These are phyloP conservation scores for Aspergillus caelatus DNA, from an alignment of 2,329 filamentous ascomycete species.

Conservation along the genomic window DNA sequence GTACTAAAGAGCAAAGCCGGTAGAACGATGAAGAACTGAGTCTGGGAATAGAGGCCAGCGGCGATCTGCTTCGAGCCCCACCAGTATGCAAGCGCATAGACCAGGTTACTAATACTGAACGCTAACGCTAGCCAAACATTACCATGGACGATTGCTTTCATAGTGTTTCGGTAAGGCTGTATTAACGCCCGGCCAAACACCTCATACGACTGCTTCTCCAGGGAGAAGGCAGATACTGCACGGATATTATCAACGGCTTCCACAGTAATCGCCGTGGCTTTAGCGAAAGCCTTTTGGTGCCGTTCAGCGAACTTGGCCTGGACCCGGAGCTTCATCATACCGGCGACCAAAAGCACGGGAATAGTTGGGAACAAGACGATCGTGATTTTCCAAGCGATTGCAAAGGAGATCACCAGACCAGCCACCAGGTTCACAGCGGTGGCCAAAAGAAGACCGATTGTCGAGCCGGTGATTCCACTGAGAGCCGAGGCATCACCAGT, in stretches of 20 bases:
- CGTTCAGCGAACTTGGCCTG: constrained; percentile 61
- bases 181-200: constrained; percentile 49
- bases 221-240: constrained; percentile 53
- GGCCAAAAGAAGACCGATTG: constrained; percentile 69
- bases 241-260: constrained; percentile 57
- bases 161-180: constrained; percentile 51
- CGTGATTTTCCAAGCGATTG: constrained; percentile 75
- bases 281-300: constrained; percentile 54
- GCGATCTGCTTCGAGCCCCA: constrained; percentile 74
- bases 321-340: constrained; percentile 67
- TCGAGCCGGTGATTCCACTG: constrained; percentile 69
- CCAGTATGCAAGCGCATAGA: constrained; percentile 78
- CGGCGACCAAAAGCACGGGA: constrained; percentile 68
- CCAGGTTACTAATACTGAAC: constrained; percentile 59
- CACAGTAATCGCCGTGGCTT: constrained; percentile 53
- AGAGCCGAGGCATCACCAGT: constrained; percentile 69
- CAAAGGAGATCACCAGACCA: constrained; percentile 68
- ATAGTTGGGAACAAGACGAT: constrained; percentile 70
- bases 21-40: constrained; percentile 73
- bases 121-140: constrained; percentile 49
- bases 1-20: constrained; percentile 71
- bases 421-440: constrained; percentile 70
- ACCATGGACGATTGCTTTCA: constrained; percentile 49
- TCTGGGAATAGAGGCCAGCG: constrained; percentile 64
- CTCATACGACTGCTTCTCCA: constrained; percentile 52